Base-by-base conservation (phyloP, 2,329 filamentous ascomycete genomes). In the Fusarium bulbicola region DNA sequence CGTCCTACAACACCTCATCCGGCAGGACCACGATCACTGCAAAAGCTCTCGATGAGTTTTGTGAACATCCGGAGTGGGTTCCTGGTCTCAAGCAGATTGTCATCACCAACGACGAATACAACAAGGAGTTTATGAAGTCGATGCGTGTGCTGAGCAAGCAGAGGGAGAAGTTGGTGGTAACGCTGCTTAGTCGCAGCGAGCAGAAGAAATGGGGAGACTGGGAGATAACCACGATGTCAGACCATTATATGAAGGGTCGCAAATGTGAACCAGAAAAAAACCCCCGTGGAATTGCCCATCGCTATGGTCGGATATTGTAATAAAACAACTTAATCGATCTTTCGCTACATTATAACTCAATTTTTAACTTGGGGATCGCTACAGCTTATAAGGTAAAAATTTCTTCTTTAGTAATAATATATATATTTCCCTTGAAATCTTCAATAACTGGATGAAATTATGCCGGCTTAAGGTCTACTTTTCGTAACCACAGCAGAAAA, bases 131-230 rank as follows among this genome's bases (percentile, higher is more conserved):
- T 12, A 69, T 75, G 72, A 73, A 72, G 43, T 36, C 62, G 1
- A 59, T 75, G 67, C 62, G 64, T n/a, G 45, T 18, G 13, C 26
- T 75, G 42, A 32, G 58, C 1, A 75, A 46, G 36, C 45, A 63
- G 40, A 75, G 72, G 20, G 6, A 24, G 7, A 9, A 4, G 9
- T 32, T 75, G n/a, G 28, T 20, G 9, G 28, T 72, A 1, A 49
- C 46, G 14, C 46, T 49, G 20, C 28, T 49, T n/a, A 0, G 1
- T n/a, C 46, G 46, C 28, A 5, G 15, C 0, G 46, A 75, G 37
- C 1, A 15, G 1, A 75, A 72, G 58, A 74, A 68, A 11, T 69
- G 53, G 39, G 73, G 62, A 45, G 72, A 75, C 47, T 75, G 28
- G 36, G 57, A 72, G 3, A 2, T 75, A 20, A 34, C 37, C 5